Evolutionary conservation across 2,329 filamentous ascomycete species (phyloP), one percentile per base, ranked within the genome.

Genomic region (Colletotrichum truncatum): DNA sequence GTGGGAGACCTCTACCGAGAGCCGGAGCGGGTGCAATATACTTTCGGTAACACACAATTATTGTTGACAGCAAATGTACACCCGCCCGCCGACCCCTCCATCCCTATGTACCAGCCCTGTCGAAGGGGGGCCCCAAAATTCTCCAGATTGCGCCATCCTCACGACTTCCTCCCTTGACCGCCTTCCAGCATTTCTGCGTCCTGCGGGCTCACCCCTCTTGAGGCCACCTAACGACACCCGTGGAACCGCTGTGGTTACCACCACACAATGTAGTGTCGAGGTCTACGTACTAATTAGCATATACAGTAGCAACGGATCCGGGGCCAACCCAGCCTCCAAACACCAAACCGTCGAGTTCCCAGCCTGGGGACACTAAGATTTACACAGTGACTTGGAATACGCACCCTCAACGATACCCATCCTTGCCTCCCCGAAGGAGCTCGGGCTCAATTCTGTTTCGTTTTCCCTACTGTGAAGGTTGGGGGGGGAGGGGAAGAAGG

Each of bases 111-210:
- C 57, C 57, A 3, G 23, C 63, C 63, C 63, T 63, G 63, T 62
- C 43, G 63, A 62, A 28, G 49, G 49, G 63, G 43, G 57, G 28
- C 41, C 54, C 63, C 63, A 51, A 38, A 66, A 62, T 66, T 66
- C 63, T 66, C 63, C 63, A 66, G 63, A 66, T 66, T 66, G 63
- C 63, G 51, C 63, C 63, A 66, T 66, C 49, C 57, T 55, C 49
- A 26, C 62, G 57, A 56, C 62, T 32, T 62, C 28, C 38, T 41
- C 48, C 48, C 56, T 61, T 65, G 62, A 62, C 62, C 63, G 63
- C 63, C 57, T 66, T 49, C 58, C 57, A 43, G 14, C 62, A 51
- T 38, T 48, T 65, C 48, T 39, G 12, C 21, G 58, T n/a, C 12
- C 23, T 18, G 32, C 11, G 38, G 5, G 26, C n/a, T n/a, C 11